Percentiles rank a stretch among this genome's conserved stretches.
Conservation (phyloP, 2,329 filamentous ascomycete species). For the Pestalotiopsis sp. region DNA sequence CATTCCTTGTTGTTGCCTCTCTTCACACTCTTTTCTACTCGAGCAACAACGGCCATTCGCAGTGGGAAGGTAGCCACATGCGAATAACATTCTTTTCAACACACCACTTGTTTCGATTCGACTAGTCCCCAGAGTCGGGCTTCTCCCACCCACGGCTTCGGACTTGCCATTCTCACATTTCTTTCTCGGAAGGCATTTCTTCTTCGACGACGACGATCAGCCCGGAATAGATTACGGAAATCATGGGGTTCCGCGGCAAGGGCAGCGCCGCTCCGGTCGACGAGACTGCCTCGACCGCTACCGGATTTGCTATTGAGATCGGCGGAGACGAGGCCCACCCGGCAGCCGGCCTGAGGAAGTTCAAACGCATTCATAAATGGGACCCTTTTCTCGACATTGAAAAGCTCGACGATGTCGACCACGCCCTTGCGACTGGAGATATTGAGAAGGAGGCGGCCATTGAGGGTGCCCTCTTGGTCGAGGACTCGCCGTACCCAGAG, state of each 20-base stretch:
- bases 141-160: background rate
- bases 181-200: background rate
- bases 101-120: background rate
- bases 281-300: background rate
- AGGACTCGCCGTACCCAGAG: constrained; percentile 70
- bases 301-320: constrained; percentile 5
- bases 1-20: background rate
- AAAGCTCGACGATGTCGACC: constrained; percentile 62
- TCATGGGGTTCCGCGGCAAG: constrained; percentile 9
- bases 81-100: background rate
- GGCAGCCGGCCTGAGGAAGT: constrained; percentile 45
- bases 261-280: background rate
- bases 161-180: background rate
- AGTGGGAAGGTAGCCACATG: background rate
- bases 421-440: constrained; percentile 56
- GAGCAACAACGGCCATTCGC: background rate
- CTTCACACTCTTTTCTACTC: background rate
- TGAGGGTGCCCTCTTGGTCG: constrained; percentile 60
- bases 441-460: constrained; percentile 58
- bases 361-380: constrained; percentile 63
- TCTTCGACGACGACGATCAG: background rate
- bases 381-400: constrained; percentile 69
- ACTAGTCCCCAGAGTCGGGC: background rate
- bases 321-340: background rate
- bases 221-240: background rate